Conservation (phyloP, 139 green algal species). For the Nannochloris sp. region DNA sequence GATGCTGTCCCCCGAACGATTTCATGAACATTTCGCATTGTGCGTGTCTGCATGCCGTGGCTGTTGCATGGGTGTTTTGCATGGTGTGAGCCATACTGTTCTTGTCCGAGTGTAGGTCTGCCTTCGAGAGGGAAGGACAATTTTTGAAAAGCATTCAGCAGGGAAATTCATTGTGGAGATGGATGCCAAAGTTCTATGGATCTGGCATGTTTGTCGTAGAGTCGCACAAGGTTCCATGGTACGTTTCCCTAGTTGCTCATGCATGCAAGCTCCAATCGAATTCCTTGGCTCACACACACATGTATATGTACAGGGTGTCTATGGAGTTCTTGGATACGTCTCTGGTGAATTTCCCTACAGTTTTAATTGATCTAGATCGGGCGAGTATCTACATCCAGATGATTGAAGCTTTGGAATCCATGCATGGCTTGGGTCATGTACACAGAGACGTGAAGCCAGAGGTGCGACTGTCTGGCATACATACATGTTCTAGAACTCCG, state of each 20-base stretch:
- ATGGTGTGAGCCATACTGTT: no score
- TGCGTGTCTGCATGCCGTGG: no score
- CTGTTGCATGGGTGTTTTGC: no score
- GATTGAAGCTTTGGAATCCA: constrained; percentile 26
- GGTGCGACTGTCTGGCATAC: neutral
- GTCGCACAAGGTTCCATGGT: neutral
- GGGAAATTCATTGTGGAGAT: neutral
- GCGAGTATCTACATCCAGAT: neutral
- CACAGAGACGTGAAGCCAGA: constrained; percentile 40
- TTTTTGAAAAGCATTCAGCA: neutral
- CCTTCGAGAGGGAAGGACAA: neutral
- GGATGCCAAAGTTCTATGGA: constrained; percentile 5
- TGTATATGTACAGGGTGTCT: no score
- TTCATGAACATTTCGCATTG: no score
- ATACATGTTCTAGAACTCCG: neutral
- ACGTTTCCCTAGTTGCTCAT: no score
- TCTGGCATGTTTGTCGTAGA: neutral
- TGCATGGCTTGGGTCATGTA: constrained; percentile 23
- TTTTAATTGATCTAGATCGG: no score
- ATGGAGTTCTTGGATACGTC: no score
- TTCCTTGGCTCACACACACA: no score
- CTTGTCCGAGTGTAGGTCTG: neutral
- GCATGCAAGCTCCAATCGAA: no score
- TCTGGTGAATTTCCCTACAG: no score
- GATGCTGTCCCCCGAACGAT: no score